Conservation (phyloP, 2,329 filamentous ascomycete genomes). For the Rasamsonia emersonii region DNA sequence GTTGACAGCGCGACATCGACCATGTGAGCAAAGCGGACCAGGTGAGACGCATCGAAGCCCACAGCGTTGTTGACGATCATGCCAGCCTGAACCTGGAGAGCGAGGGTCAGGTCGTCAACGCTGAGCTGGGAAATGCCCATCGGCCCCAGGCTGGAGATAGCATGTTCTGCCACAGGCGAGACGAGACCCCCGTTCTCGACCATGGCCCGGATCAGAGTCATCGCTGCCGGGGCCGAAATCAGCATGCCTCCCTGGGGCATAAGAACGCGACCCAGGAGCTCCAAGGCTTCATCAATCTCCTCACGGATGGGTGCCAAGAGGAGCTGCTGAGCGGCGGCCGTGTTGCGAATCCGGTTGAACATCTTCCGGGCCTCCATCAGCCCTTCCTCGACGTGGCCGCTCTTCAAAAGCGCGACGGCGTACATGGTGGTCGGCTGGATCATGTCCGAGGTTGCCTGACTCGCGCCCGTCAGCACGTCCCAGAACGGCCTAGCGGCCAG, state of each 20-base stretch:
- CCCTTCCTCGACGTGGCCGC: conserved; percentile 74
- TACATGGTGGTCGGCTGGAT: conserved; percentile 91
- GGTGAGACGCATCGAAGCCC: conserved; percentile 47
- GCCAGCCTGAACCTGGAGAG: conserved; percentile 52
- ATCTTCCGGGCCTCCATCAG: conserved; percentile 71
- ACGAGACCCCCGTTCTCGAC: conserved; percentile 56
- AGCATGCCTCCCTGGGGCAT: conserved; percentile 45
- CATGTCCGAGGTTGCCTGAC: conserved; percentile 54
- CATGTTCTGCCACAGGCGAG: conserved; percentile 50
- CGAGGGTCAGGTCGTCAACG: conserved; percentile 44
- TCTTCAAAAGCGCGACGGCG: conserved; percentile 75
- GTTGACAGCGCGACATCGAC: conserved; percentile 49
- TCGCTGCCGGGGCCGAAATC: conserved; percentile 46
- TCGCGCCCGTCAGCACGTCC: conserved; percentile 56
- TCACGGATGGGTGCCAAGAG: conserved; percentile 53
- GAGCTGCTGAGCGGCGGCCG: conserved; percentile 41
- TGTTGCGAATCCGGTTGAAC: conserved; percentile 72
- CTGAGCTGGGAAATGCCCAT: conserved; percentile 50
- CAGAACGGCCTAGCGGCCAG: conserved; percentile 71
- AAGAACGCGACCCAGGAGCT: conserved; percentile 53
- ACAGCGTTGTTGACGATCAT: conserved; percentile 35
- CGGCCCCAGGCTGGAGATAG: conserved; percentile 52
- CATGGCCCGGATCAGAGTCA: conserved; percentile 56
- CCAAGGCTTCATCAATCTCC: conserved; percentile 78
- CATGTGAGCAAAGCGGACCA: conserved; percentile 53